Percentiles rank a stretch among this genome's conserved stretches.
phyloP scores from a whole-genome alignment of 129 eudicot genomes.

The Apium graveolens region DNA sequence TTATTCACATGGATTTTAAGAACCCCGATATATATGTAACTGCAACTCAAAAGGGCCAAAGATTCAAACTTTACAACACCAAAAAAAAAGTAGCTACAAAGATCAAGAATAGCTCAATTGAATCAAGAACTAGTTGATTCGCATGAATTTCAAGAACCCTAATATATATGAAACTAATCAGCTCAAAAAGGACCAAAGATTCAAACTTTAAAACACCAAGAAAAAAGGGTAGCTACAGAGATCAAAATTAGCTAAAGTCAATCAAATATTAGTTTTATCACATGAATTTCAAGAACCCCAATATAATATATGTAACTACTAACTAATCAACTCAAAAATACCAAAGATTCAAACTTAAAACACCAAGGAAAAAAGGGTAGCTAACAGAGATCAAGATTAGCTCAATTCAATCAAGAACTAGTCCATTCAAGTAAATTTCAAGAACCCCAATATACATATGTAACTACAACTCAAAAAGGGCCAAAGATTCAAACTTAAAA shows the following conservation, averaged over 20 bases:
- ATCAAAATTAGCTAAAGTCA: too few relatives aligned
- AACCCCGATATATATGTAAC: too few relatives aligned
- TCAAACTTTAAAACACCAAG: background rate
- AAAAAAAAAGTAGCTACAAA: too few relatives aligned
- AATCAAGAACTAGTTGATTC: too few relatives aligned
- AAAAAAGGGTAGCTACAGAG: too few relatives aligned
- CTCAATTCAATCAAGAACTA: background rate
- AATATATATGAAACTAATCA: background rate
- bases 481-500: background rate
- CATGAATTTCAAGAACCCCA: too few relatives aligned
- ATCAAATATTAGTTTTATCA: too few relatives aligned
- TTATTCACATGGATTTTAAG: background rate
- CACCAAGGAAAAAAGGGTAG: background rate
- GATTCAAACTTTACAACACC: background rate
- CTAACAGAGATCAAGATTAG: background rate
- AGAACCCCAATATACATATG: too few relatives aligned
- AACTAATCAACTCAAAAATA: background rate
- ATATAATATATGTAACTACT: too few relatives aligned
- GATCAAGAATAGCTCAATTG: too few relatives aligned
- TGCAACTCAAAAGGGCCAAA: background rate
- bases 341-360: background rate
- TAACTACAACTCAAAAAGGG: background rate
- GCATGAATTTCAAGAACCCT: too few relatives aligned
- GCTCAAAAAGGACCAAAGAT: background rate
- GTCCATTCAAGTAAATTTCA: background rate